Percentiles rank a stretch among this genome's conserved stretches.
Conservation (phyloP, 257 asterid species). For the Primulina tabacum region DNA sequence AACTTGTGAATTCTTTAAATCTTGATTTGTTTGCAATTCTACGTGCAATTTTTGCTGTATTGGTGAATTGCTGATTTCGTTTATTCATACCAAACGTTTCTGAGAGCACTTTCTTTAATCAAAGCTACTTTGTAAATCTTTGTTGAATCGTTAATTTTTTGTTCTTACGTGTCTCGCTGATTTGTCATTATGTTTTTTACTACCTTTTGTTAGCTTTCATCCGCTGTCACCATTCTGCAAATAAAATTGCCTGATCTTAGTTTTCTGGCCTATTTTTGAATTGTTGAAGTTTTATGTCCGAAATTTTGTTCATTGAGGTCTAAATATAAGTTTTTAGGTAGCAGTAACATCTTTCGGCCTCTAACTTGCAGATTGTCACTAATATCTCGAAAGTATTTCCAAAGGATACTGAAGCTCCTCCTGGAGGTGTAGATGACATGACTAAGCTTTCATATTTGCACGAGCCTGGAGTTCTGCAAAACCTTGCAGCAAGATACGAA, state of each 20-base stretch:
- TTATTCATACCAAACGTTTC: neutral
- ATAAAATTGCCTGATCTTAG: constrained; percentile 3
- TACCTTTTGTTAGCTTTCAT: constrained; percentile 22
- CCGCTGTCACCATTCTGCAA: constrained; percentile 14
- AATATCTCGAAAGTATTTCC: constrained; percentile 84
- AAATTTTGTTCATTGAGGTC: constrained; percentile 2
- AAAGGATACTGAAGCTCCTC: constrained; percentile 91
- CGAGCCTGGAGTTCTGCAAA: constrained; percentile 98
- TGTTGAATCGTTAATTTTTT: constrained; percentile 5
- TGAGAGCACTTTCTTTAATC: neutral
- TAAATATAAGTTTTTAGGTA: neutral
- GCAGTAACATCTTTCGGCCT: constrained; percentile 19
- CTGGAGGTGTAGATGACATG: constrained; percentile 99
- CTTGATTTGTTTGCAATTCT: neutral
- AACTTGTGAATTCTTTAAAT: neutral
- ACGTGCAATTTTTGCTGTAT: neutral
- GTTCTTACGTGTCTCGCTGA: neutral
- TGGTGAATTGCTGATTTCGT: neutral
- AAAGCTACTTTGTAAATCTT: neutral
- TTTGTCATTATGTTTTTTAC: neutral
- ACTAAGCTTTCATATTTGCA: constrained; percentile 98
- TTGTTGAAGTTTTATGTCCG: constrained; percentile 3
- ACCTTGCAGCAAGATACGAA: constrained; percentile 91
- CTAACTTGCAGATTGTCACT: constrained; percentile 59
- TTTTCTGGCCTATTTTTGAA: constrained; percentile 5